Evolutionary conservation across 768 basidiomycete genomes (phyloP).

Genomic region (Psilocybe cubensis): DNA sequence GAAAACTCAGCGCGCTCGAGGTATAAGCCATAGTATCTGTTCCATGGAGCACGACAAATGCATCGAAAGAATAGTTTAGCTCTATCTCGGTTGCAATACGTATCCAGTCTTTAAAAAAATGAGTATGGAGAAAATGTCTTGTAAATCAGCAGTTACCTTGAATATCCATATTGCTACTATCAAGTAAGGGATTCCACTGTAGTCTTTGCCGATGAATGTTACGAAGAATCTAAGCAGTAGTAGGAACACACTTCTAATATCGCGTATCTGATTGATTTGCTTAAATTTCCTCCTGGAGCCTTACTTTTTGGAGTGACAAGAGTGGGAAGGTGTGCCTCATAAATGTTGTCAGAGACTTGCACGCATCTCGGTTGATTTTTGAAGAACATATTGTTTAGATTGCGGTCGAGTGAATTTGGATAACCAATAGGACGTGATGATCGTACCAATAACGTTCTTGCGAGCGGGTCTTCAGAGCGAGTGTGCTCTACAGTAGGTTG

Average conservation of each 20-base stretch:
- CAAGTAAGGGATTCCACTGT: slow-evolving; percentile 86
- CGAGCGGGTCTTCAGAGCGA: slow-evolving; percentile 32
- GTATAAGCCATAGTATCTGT: slow-evolving; percentile 94
- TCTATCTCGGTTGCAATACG: slow-evolving; percentile 91
- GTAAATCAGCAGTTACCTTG: slow-evolving; percentile 49
- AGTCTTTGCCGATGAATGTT: slow-evolving; percentile 12
- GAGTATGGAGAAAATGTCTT: not conserved
- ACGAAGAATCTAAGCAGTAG: slow-evolving; percentile 4
- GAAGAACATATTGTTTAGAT: slow-evolving; percentile 20
- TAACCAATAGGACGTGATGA: slow-evolving; percentile 71
- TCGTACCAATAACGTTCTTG: slow-evolving; percentile 55
- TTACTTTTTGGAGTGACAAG: slow-evolving; percentile 78
- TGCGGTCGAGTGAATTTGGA: slow-evolving; percentile 37
- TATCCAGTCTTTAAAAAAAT: slow-evolving; percentile 72
- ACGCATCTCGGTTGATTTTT: slow-evolving; percentile 41
- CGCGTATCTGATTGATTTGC: slow-evolving; percentile 83
- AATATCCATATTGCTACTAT: slow-evolving; percentile 89
- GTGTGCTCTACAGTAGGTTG: slow-evolving; percentile 39
- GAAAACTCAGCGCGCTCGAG: slow-evolving; percentile 86
- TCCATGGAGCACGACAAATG: slow-evolving; percentile 89
- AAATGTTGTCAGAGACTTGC: slow-evolving; percentile 63
- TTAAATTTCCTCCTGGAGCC: slow-evolving; percentile 59
- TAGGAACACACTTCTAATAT: slow-evolving; percentile 67
- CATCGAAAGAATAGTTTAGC: slow-evolving; percentile 90
- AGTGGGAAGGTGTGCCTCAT: slow-evolving; percentile 75